These are phyloP conservation scores for Turnera subulata DNA, from an alignment of 345 rosid genomes.

Conservation along the genomic window DNA sequence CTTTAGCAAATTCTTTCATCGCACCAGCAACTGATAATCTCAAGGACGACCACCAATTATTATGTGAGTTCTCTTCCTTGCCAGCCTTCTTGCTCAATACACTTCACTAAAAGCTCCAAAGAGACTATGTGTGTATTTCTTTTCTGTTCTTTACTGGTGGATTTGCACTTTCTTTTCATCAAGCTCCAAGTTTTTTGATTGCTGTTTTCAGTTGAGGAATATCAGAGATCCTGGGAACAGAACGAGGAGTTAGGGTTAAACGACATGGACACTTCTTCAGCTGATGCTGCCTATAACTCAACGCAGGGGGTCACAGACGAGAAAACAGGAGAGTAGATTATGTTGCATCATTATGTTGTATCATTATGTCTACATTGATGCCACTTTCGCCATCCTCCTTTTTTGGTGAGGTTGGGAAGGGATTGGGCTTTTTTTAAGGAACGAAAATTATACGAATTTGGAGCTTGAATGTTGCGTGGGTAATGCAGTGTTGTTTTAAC, in stretches of 20 bases:
- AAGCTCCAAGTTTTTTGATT: not conserved
- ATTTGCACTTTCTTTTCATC: not conserved
- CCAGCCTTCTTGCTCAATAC: not conserved
- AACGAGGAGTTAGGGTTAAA: slow-evolving; percentile 91
- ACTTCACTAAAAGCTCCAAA: no score
- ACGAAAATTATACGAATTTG: no score
- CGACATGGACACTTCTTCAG: slow-evolving; percentile 81
- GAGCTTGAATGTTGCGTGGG: no score
- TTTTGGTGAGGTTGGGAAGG: no score
- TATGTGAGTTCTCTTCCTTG: slow-evolving; percentile 49
- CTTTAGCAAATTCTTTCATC: slow-evolving; percentile 84
- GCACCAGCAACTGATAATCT: slow-evolving; percentile 78
- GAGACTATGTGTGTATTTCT: no score
- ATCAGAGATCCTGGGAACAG: slow-evolving; percentile 88
- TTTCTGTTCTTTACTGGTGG: not conserved
- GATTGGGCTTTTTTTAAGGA: no score
- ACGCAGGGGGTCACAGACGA: not conserved
- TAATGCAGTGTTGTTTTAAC: no score
- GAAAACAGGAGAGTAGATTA: not conserved
- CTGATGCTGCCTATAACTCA: slow-evolving; percentile 66
- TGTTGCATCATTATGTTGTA: not conserved
- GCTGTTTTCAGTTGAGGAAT: slow-evolving; percentile 60
- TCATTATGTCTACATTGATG: no score
- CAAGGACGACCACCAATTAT: slow-evolving; percentile 77
- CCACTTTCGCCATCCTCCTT: no score